Percentiles rank a stretch among this genome's conserved stretches.
Evolutionary conservation across 164 flowering plant species (phyloP).

Genomic region (Berberis vulgaris): DNA sequence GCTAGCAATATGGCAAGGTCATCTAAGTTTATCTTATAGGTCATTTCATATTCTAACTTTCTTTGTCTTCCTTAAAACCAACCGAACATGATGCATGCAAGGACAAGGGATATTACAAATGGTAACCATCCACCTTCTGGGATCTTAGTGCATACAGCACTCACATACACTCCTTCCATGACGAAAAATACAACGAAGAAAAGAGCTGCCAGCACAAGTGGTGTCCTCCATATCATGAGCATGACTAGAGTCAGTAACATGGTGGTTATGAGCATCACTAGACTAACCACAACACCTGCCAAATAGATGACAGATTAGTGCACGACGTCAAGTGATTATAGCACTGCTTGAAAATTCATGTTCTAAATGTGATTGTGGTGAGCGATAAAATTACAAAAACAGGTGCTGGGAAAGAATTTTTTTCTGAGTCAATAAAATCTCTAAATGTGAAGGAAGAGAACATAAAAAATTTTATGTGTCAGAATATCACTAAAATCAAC

Average conservation of each 20-base stretch:
- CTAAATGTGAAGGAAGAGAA: too few species aligned
- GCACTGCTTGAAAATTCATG: background rate
- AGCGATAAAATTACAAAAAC: too few species aligned
- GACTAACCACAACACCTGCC: conserved; percentile 78
- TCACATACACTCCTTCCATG: conserved; percentile 69
- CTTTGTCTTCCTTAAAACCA: conserved; percentile 82
- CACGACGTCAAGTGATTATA: background rate
- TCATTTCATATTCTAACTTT: conserved; percentile 57
- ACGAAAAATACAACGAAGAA: conserved; percentile 48
- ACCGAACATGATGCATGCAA: conserved; percentile 73
- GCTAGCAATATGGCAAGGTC: conserved; percentile 37
- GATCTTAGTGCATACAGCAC: conserved; percentile 63
- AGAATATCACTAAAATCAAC: too few species aligned
- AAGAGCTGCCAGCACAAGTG: conserved; percentile 36
- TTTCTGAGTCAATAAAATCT: too few species aligned
- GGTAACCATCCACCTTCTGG: conserved; percentile 86
- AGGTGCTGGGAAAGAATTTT: too few species aligned
- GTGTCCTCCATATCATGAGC: conserved; percentile 75
- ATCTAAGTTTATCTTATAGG: conserved; percentile 44
- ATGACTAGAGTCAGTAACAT: conserved; percentile 60
- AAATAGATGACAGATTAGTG: conserved; percentile 5
- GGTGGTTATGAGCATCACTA: conserved; percentile 85
- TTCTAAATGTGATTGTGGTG: too few species aligned
- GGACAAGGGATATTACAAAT: conserved; percentile 71
- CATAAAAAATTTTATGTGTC: too few species aligned